phyloP scores from a whole-genome alignment of 169 alveolate species.

The Theileria annulata region DNA sequence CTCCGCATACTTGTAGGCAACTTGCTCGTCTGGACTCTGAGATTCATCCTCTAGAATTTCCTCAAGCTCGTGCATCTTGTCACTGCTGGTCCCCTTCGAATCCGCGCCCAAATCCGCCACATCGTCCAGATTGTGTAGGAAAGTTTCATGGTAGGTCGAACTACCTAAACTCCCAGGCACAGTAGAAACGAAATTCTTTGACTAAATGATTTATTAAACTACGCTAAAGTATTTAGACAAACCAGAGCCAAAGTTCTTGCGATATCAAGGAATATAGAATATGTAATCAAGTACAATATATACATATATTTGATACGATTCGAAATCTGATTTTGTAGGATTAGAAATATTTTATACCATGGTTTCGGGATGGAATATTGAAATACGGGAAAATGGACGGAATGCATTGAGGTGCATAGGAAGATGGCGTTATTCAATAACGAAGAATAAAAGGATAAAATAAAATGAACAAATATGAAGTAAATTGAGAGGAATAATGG shows the following conservation, averaged over 20 bases:
- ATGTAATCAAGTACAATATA: neutral
- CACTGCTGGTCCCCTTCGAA: slow-evolving; percentile 6
- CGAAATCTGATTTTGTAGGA: no score
- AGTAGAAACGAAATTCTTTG: neutral
- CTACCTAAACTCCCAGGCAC: neutral
- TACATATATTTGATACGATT: neutral
- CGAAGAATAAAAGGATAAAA: neutral
- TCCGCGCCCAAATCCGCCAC: slow-evolving; percentile 15
- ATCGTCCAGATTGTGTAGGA: slow-evolving; percentile 6
- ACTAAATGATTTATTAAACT: neutral
- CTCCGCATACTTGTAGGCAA: slow-evolving; percentile 16
- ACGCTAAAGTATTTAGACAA: neutral
- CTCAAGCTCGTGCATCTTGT: slow-evolving; percentile 14
- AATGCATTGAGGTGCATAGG: slow-evolving; percentile 29
- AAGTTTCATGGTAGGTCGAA: slow-evolving; percentile 8
- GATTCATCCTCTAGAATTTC: slow-evolving; percentile 33
- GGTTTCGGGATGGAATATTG: neutral
- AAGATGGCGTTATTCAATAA: neutral
- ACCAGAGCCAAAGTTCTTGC: slow-evolving; percentile 18
- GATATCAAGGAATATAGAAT: neutral
- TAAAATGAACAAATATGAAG: neutral
- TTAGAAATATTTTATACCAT: no score
- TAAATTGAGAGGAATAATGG: neutral
- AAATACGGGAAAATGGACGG: slow-evolving; percentile 6
- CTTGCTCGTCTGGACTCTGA: slow-evolving; percentile 32